Percentiles rank a stretch among this genome's conserved stretches.
phyloP scores from a whole-genome alignment of 139 green algal species.

The Pseudopediastrum boryanum region DNA sequence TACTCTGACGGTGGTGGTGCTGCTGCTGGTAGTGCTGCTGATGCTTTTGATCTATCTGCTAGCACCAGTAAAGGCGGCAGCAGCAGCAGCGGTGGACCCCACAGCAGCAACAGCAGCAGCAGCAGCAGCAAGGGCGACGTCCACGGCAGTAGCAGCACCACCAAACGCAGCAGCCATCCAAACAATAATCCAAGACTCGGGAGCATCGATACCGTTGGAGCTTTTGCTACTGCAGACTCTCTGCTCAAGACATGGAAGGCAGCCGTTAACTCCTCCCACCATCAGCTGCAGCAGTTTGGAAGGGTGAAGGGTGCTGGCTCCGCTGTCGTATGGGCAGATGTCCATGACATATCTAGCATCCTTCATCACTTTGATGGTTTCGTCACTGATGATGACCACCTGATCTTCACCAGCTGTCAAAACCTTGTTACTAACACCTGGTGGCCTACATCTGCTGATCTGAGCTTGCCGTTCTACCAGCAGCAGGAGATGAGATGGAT shows the following conservation, averaged over 20 bases:
- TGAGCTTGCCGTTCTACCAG: constrained; percentile 6
- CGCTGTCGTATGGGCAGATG: constrained; percentile 1
- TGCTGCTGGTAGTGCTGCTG: too few relatives aligned
- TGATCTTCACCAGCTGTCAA: constrained; percentile 10
- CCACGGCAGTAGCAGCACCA: too few relatives aligned
- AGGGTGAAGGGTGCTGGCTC: too few relatives aligned
- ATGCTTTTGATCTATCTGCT: too few relatives aligned
- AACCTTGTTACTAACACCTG: background rate
- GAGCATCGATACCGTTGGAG: too few relatives aligned
- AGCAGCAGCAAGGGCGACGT: constrained; percentile 7
- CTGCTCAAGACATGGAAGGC: constrained; percentile 5
- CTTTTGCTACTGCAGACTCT: background rate
- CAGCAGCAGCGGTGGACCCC: too few relatives aligned
- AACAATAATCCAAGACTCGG: too few relatives aligned
- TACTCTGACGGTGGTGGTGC: too few relatives aligned
- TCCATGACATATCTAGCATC: background rate
- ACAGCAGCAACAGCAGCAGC: background rate
- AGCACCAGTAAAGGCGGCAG: too few relatives aligned
- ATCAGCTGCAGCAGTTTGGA: background rate
- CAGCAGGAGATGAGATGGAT: constrained; percentile 14
- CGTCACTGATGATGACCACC: background rate
- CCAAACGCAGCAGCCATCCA: background rate
- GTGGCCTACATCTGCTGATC: background rate
- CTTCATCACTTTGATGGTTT: constrained; percentile 20
- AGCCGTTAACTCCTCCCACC: background rate